phyloP scores from a whole-genome alignment of 192 early-diverging fungal genomes.

The Backusella luteola region DNA sequence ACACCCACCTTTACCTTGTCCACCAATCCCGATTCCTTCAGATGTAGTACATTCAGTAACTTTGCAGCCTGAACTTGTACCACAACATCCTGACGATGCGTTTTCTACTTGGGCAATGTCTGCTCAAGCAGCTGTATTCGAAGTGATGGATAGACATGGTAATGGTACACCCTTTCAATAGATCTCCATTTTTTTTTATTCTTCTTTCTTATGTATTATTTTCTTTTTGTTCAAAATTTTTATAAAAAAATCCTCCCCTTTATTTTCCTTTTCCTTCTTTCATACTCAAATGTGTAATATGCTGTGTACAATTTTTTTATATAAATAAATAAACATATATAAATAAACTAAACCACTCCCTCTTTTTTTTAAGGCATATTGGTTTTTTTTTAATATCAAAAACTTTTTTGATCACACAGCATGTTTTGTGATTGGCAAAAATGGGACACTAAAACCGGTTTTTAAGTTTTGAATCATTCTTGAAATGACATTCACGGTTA shows the following conservation, averaged over 20 bases:
- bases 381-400: not conserved
- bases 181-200: not conserved
- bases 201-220: not conserved
- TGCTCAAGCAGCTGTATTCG: conserved; percentile 3
- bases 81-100: conserved; percentile 4
- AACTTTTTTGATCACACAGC: not conserved
- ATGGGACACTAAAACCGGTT: not conserved
- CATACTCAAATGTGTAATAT: not conserved
- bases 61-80: conserved; percentile 1
- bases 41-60: conserved; percentile 3
- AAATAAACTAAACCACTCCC: not conserved
- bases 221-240: not conserved
- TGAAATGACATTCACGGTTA: not conserved
- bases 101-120: conserved; percentile 4
- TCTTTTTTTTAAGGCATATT: not conserved
- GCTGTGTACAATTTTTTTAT: no score
- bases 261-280: not conserved
- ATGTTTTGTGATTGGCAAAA: not conserved
- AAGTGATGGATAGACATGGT: conserved; percentile 5
- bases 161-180: not conserved
- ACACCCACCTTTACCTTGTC: not conserved
- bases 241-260: not conserved
- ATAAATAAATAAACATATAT: no score
- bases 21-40: not conserved
- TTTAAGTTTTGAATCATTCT: not conserved